Base-by-base conservation (phyloP, 768 basidiomycete species). In the Postia placenta region DNA sequence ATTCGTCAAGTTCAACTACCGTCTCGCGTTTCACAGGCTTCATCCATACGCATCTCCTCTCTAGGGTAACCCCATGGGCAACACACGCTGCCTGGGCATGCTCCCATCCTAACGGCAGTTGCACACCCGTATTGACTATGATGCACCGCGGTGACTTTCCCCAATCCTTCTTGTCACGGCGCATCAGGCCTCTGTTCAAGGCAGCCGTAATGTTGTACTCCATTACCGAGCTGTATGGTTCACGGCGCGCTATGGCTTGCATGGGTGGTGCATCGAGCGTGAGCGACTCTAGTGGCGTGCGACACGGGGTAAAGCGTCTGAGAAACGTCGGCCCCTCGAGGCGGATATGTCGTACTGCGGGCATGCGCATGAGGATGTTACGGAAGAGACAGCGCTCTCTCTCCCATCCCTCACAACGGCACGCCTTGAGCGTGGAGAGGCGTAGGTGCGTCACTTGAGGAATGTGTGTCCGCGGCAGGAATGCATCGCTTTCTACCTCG, bases 241-340 rank as follows among this genome's bases (percentile, higher is more conserved):
- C 33, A 3, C 45, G 33, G 19, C 36, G 22, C 45, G n/a, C 6
- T n/a, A 33, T 42, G 23, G 20, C 11, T 3, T 1, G 17, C 25
- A 15, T 17, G 7, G 49, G 19, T 19, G 45, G 1, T 17, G 17
- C 9, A 11, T 46, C 42, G 12, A 53, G 33, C 11, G 39, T 49
- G 24, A 50, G 48, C 12, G 37, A 42, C 38, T 37, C 36, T 4
- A 53, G 26, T n/a, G n/a, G n/a, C 1, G 42, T n/a, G 12, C 23
- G 28, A 4, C 38, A 48, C 12, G 42, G 41, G 3, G 9, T 11
- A 11, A 50, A 30, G 23, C 19, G 4, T 37, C 44, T 50, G n/a
- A 54, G 49, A 24, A 33, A 20, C 26, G 28, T 12, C 2, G 53
- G 49, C 12, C 2, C 40, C n/a, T 40, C 53, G 36, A 54, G 35